Conservation (phyloP, 2,329 filamentous ascomycete species). For the Xylariaceae sp. region DNA sequence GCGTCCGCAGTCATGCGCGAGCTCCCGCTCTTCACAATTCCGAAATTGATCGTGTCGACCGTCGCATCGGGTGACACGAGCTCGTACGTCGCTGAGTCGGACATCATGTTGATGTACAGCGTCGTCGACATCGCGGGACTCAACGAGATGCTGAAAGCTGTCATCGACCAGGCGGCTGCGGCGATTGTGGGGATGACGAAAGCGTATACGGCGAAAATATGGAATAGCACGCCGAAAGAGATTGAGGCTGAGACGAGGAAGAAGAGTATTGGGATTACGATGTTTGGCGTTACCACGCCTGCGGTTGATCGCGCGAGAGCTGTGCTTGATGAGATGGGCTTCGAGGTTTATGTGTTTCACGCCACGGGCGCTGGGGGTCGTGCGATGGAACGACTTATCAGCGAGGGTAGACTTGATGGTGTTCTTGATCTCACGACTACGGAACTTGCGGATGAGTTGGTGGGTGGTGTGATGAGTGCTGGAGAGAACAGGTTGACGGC, state of each 20-base stretch:
- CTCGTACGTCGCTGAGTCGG: conserved; percentile 62
- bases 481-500: conserved; percentile 54
- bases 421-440: conserved; percentile 70
- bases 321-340: conserved; percentile 42
- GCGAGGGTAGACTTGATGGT: conserved; percentile 56
- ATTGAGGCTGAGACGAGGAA: conserved; percentile 22
- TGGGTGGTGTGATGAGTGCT: conserved; percentile 60
- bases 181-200: conserved; percentile 57
- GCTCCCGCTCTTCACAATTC: conserved; percentile 58
- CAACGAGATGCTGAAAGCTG: conserved; percentile 54
- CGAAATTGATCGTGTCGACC: conserved; percentile 67
- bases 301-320: conserved; percentile 53
- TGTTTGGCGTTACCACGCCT: conserved; percentile 73
- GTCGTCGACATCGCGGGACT: conserved; percentile 67
- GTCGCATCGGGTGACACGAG: conserved; percentile 64
- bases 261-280: conserved; percentile 60
- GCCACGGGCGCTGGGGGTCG: conserved; percentile 65
- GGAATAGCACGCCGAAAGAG: conserved; percentile 1
- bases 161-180: conserved; percentile 60
- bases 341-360: conserved; percentile 65
- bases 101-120: conserved; percentile 67
- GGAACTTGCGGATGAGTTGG: conserved; percentile 61
- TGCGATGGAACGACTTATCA: conserved; percentile 63
- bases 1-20: conserved; percentile 58
- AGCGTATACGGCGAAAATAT: conserved; percentile 33